phyloP scores from a whole-genome alignment of 2,329 filamentous ascomycete genomes.

The Coccinonectria pachysandricola region DNA sequence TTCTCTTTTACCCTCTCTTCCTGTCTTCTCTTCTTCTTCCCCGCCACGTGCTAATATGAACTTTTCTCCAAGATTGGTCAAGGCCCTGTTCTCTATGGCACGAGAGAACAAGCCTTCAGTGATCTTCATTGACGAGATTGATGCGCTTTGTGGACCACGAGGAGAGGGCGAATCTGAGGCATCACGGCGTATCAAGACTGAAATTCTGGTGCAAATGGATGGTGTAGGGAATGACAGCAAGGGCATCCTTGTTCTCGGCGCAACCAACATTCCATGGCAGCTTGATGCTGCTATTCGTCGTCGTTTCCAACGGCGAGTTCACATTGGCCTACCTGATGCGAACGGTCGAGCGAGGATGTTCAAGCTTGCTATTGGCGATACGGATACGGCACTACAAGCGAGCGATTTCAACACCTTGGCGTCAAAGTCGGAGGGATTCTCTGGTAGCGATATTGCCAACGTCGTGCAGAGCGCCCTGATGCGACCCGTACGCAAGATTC shows the following conservation, averaged over 20 bases:
- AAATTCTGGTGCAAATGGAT: slow-evolving; percentile 98
- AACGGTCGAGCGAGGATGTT: slow-evolving; percentile 90
- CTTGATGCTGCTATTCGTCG: slow-evolving; percentile 90
- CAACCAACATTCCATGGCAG: slow-evolving; percentile 98
- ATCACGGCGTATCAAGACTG: slow-evolving; percentile 94
- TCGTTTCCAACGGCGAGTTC: slow-evolving; percentile 90
- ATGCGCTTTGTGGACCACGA: slow-evolving; percentile 87
- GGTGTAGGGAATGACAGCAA: slow-evolving; percentile 93
- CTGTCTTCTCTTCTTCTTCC: no score
- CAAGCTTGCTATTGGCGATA: slow-evolving; percentile 85
- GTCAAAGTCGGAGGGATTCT: slow-evolving; percentile 82
- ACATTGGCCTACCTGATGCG: slow-evolving; percentile 84
- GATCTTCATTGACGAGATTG: slow-evolving; percentile 97
- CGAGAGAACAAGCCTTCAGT: slow-evolving; percentile 97
- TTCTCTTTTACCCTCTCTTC: no score
- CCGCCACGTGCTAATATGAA: slow-evolving; percentile 14
- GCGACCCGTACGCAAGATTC: slow-evolving; percentile 93
- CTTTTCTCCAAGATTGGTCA: slow-evolving; percentile 59
- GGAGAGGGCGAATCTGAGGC: slow-evolving; percentile 96
- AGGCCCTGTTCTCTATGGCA: slow-evolving; percentile 94
- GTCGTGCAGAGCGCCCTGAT: slow-evolving; percentile 94
- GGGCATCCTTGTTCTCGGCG: slow-evolving; percentile 87
- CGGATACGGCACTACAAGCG: slow-evolving; percentile 70
- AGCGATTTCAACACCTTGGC: slow-evolving; percentile 74
- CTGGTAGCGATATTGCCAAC: slow-evolving; percentile 90